Evolutionary conservation across 2,329 filamentous ascomycete genomes (phyloP).

Genomic region (Stachybotrys elegans): DNA sequence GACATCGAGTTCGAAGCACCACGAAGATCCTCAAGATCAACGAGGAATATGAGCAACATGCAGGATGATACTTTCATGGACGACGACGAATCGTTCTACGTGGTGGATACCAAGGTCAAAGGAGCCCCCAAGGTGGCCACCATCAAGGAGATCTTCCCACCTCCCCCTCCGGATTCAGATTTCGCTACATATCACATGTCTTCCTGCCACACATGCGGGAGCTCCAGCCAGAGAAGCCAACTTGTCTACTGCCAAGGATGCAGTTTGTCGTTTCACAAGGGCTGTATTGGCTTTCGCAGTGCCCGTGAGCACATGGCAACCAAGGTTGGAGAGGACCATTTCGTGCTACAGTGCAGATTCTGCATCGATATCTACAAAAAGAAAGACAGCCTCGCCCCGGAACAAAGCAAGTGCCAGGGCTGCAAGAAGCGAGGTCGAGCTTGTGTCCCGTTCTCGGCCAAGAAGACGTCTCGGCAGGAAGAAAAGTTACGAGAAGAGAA

Average conservation of each 20-base stretch:
- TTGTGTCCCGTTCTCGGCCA: slow-evolving; percentile 70
- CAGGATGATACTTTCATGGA: slow-evolving; percentile 51
- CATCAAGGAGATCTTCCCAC: slow-evolving; percentile 70
- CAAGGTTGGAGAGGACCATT: slow-evolving; percentile 70
- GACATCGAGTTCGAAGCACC: slow-evolving; percentile 49
- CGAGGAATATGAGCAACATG: slow-evolving; percentile 38
- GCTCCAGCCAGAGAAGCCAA: slow-evolving; percentile 47
- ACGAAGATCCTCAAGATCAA: slow-evolving; percentile 45
- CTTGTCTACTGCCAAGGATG: slow-evolving; percentile 91
- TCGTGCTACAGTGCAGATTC: slow-evolving; percentile 84
- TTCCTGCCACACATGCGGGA: slow-evolving; percentile 65
- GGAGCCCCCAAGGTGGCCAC: slow-evolving; percentile 52
- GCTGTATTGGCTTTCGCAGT: slow-evolving; percentile 70
- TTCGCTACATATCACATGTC: slow-evolving; percentile 69
- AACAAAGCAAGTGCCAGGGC: slow-evolving; percentile 64
- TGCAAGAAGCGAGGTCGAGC: slow-evolving; percentile 63
- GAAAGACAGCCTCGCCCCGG: slow-evolving; percentile 66
- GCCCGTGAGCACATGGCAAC: slow-evolving; percentile 83
- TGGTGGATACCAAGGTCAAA: slow-evolving; percentile 39
- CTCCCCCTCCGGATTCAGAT: slow-evolving; percentile 51
- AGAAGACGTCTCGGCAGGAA: slow-evolving; percentile 72
- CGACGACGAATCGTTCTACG: slow-evolving; percentile 54
- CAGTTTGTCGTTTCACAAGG: slow-evolving; percentile 74
- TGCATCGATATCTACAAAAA: slow-evolving; percentile 67
- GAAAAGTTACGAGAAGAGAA: slow-evolving; percentile 79